Conservation (phyloP, 2,329 filamentous ascomycete genomes). For the Aureobasidium namibiae region DNA sequence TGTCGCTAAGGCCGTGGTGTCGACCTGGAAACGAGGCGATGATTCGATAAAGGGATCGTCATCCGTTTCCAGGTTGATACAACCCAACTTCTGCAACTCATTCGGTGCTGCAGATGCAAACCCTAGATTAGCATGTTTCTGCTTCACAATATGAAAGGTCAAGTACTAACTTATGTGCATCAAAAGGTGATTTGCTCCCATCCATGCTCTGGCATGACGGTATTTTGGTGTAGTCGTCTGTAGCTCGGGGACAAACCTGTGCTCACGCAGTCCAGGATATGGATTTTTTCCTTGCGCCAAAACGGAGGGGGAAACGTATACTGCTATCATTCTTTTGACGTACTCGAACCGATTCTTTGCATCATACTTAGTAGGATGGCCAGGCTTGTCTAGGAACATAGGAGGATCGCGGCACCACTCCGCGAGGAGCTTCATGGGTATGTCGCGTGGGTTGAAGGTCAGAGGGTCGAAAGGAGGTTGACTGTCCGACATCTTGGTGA, state of each 20-base stretch:
- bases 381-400: background rate
- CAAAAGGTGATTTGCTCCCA: background rate
- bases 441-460: background rate
- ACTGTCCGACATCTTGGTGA: background rate
- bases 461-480: background rate
- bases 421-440: background rate
- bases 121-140: background rate
- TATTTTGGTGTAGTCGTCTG: background rate
- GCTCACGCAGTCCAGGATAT: background rate
- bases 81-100: background rate
- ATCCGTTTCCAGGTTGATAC: background rate
- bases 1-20: background rate
- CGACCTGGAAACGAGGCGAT: background rate
- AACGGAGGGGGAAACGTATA: background rate
- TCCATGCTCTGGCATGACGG: background rate
- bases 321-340: background rate
- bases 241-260: background rate
- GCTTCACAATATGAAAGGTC: background rate
- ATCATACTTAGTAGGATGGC: too few relatives aligned
- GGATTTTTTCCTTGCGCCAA: background rate
- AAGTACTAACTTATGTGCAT: background rate
- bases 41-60: background rate
- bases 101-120: background rate
- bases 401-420: background rate
- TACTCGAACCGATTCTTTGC: background rate